Conservation (phyloP, 345 rosid species). For the Fremontodendron californicum region DNA sequence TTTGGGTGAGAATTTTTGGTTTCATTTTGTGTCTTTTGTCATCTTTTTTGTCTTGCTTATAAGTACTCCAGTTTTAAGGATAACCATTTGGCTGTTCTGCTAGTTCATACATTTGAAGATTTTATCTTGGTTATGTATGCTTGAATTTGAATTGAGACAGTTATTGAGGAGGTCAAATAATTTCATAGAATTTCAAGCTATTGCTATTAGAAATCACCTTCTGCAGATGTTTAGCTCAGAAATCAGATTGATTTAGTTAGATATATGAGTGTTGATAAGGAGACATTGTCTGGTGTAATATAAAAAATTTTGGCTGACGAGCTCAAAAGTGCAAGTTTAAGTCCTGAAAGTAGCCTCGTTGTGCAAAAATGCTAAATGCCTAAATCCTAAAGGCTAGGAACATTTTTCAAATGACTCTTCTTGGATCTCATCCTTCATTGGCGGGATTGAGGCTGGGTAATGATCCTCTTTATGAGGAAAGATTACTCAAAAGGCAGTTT, state of each 20-base stretch:
- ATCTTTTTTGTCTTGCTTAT: background rate
- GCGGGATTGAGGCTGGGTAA: background rate
- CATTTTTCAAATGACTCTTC: background rate
- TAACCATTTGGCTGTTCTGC: slow-evolving; percentile 7
- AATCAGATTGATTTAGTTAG: background rate
- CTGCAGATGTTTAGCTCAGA: slow-evolving; percentile 2
- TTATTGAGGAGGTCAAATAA: background rate
- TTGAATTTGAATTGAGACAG: background rate
- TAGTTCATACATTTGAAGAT: background rate
- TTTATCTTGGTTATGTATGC: slow-evolving; percentile 3
- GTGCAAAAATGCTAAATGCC: background rate
- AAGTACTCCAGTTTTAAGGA: background rate
- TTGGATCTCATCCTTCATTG: background rate
- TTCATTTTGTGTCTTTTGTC: background rate
- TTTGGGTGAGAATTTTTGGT: background rate
- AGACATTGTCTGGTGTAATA: background rate
- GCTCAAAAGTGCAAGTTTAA: background rate
- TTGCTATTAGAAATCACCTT: background rate
- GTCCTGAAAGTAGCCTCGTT: background rate
- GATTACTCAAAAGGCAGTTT: background rate
- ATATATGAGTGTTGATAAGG: background rate
- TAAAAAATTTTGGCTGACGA: background rate
- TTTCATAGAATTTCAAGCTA: background rate
- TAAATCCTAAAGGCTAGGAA: background rate
- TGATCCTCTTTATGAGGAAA: background rate